phyloP scores from a whole-genome alignment of 2,329 filamentous ascomycete genomes.

The Clathrospora elynae region DNA sequence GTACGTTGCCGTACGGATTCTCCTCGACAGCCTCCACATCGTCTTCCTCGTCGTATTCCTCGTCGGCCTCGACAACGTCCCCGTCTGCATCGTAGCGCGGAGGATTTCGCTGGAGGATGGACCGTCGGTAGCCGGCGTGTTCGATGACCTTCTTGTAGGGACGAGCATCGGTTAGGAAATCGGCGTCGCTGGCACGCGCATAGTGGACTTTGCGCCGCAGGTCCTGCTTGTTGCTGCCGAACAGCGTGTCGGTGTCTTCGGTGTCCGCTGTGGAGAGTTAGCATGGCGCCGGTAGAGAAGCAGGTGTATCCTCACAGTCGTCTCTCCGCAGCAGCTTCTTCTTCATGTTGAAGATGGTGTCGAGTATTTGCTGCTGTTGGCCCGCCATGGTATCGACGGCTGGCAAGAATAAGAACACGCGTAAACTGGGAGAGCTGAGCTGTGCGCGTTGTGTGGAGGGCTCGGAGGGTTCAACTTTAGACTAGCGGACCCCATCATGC shows the following conservation, averaged over 20 bases:
- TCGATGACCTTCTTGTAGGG: slow-evolving; percentile 77
- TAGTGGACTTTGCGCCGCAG: slow-evolving; percentile 76
- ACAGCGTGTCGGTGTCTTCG: slow-evolving; percentile 71
- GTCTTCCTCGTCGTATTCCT: slow-evolving; percentile 69
- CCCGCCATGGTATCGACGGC: slow-evolving; percentile 43
- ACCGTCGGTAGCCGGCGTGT: slow-evolving; percentile 72
- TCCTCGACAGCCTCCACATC: slow-evolving; percentile 66
- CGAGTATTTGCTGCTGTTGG: slow-evolving; percentile 49
- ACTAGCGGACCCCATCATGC: too few species aligned
- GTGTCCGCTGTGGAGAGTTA: slow-evolving; percentile 67
- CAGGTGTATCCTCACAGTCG: slow-evolving; percentile 36
- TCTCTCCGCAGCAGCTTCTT: slow-evolving; percentile 42
- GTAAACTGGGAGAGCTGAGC: too few species aligned
- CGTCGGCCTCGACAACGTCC: slow-evolving; percentile 74
- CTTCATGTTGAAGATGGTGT: slow-evolving; percentile 50
- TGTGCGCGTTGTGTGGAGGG: too few species aligned
- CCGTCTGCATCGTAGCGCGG: slow-evolving; percentile 76
- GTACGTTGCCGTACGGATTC: slow-evolving; percentile 75
- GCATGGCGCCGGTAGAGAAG: slow-evolving; percentile 8
- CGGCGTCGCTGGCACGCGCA: slow-evolving; percentile 71
- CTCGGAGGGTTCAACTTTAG: too few species aligned
- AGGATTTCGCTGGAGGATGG: slow-evolving; percentile 76
- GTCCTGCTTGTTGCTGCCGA: slow-evolving; percentile 78
- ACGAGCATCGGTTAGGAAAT: slow-evolving; percentile 62
- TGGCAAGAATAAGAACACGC: too few species aligned